Conservation (phyloP, 176 grass and related monocot genomes). For the Chloris gayana region DNA sequence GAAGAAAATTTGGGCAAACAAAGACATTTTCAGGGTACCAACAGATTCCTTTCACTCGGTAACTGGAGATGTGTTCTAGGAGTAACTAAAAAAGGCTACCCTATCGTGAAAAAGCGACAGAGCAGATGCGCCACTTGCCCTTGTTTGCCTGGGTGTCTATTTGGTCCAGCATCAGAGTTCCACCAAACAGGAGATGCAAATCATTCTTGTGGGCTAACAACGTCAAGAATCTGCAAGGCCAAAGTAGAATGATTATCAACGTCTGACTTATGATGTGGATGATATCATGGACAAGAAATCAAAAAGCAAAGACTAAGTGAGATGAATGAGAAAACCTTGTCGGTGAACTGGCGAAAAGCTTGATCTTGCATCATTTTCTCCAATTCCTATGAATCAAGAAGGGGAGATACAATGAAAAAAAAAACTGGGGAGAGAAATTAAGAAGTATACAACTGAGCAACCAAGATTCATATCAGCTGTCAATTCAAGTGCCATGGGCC, state of each 20-base stretch:
- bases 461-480: neutral
- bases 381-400: conserved; percentile 56
- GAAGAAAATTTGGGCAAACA: conserved; percentile 7
- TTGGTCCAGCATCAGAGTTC: conserved; percentile 9
- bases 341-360: conserved; percentile 58
- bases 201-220: conserved; percentile 60
- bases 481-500: neutral
- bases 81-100: neutral
- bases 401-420: conserved; percentile 9
- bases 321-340: conserved; percentile 58
- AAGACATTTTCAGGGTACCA: neutral
- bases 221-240: conserved; percentile 70
- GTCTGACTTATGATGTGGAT: neutral
- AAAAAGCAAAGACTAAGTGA: neutral
- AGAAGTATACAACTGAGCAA: neutral
- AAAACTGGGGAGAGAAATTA: neutral
- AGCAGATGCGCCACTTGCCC: neutral
- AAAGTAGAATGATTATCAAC: neutral
- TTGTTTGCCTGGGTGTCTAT: conserved; percentile 27
- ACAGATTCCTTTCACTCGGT: neutral
- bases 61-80: conserved; percentile 16
- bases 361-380: conserved; percentile 61
- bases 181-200: neutral
- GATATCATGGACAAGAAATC: neutral
- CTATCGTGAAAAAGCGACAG: conserved; percentile 5